Evolutionary conservation across 1,139 yeast species (phyloP).

Genomic region (Entelexis sorbosivorans): DNA sequence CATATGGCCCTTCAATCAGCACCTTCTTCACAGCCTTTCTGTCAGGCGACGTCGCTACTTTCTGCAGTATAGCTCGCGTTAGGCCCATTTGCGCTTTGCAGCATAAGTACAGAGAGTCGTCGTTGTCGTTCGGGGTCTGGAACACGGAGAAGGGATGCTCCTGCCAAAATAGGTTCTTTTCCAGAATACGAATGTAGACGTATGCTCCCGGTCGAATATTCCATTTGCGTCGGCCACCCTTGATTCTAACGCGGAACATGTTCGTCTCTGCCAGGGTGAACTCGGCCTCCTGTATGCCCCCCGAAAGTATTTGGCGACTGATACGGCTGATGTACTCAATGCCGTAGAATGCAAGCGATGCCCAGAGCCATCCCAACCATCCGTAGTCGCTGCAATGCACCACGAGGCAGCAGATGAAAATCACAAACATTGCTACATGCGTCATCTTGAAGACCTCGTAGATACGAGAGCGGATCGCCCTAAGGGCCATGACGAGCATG

Average conservation of each 20-base stretch:
- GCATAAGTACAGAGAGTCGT: conserved; percentile 26
- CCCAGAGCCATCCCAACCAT: conserved; percentile 37
- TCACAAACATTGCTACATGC: conserved; percentile 33
- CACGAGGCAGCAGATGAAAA: conserved; percentile 37
- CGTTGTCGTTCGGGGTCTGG: conserved; percentile 12
- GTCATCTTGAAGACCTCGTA: conserved; percentile 37
- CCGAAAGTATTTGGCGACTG: conserved; percentile 32
- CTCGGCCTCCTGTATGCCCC: conserved; percentile 34
- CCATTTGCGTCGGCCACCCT: conserved; percentile 30
- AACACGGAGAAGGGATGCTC: conserved; percentile 61
- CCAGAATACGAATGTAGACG: conserved; percentile 46
- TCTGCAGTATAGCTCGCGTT: conserved; percentile 25
- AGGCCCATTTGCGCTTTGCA: conserved; percentile 30
- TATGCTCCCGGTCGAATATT: conserved; percentile 46
- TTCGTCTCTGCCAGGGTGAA: conserved; percentile 27
- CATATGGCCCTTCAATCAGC: conserved; percentile 47
- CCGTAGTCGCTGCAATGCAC: conserved; percentile 37
- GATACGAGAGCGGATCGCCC: conserved; percentile 30
- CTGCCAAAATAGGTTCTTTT: conserved; percentile 38
- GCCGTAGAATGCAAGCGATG: conserved; percentile 20
- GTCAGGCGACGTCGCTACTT: conserved; percentile 13
- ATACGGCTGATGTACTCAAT: conserved; percentile 26
- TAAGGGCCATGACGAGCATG: conserved; percentile 28
- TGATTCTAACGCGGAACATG: conserved; percentile 26
- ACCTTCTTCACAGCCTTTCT: conserved; percentile 27